A percentile compares a stretch with the other conserved stretches of the same genome.
Evolutionary conservation across 2,329 filamentous ascomycete genomes (phyloP).

Genomic region (Trichoderma hamatum): DNA sequence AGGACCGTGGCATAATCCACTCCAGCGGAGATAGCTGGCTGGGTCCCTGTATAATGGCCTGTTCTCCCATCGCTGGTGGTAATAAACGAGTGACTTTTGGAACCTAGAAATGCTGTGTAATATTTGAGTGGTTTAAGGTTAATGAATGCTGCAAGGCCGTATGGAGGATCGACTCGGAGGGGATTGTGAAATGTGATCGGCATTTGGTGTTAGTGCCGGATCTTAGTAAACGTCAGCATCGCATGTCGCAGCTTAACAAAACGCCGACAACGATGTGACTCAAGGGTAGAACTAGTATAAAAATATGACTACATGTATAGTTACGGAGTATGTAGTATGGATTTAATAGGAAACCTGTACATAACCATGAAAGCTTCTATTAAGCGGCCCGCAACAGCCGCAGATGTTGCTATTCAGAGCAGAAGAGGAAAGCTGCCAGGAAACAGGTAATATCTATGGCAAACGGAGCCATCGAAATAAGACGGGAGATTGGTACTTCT

Average conservation of each 20-base stretch:
- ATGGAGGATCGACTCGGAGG: not conserved
- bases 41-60: not conserved
- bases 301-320: not conserved
- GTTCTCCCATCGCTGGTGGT: not conserved
- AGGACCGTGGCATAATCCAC: slow-evolving; percentile 24
- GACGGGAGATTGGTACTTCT: too few species aligned
- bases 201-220: not conserved
- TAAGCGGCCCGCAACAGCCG: not conserved
- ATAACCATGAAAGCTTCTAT: not conserved
- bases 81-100: not conserved
- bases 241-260: not conserved
- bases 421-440: not conserved
- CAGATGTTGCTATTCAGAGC: not conserved
- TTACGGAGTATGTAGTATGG: too few species aligned
- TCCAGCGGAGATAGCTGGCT: slow-evolving; percentile 20
- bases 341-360: not conserved
- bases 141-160: not conserved
- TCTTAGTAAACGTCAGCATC: not conserved
- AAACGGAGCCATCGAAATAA: too few species aligned
- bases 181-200: not conserved
- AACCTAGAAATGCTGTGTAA: not conserved
- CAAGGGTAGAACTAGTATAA: not conserved
- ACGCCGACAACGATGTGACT: not conserved
- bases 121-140: not conserved
- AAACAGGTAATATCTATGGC: not conserved